Conservation (phyloP, 345 rosid species). For the Murraya koenigii region DNA sequence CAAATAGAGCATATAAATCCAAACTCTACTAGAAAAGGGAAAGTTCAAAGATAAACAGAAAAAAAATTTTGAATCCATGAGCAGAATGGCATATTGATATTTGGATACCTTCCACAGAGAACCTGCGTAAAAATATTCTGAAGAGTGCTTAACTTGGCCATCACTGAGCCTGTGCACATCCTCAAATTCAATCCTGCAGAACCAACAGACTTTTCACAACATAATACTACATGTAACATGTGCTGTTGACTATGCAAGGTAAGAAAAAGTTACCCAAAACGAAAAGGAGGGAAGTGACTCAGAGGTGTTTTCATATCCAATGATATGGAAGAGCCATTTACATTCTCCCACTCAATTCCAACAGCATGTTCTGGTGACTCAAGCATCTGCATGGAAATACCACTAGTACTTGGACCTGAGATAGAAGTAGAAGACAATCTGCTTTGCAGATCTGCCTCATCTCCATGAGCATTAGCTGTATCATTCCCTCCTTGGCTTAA, state of each 20-base stretch:
- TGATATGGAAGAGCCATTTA: slow-evolving; percentile 66
- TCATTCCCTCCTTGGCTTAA: slow-evolving; percentile 70
- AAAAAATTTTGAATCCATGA: not conserved
- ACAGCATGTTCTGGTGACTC: slow-evolving; percentile 60
- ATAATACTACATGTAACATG: not conserved
- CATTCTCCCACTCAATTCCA: slow-evolving; percentile 78
- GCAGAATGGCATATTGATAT: not conserved
- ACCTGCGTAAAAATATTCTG: slow-evolving; percentile 90
- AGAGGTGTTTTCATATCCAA: slow-evolving; percentile 91
- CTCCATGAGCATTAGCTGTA: slow-evolving; percentile 45
- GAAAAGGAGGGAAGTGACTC: slow-evolving; percentile 96
- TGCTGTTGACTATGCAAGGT: not conserved
- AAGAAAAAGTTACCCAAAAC: slow-evolving; percentile 74
- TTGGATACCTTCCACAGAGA: slow-evolving; percentile 94
- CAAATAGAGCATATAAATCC: slow-evolving; percentile 18
- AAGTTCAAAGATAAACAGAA: not conserved
- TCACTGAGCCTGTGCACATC: slow-evolving; percentile 88
- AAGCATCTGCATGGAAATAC: slow-evolving; percentile 55
- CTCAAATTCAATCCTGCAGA: slow-evolving; percentile 73
- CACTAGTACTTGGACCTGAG: slow-evolving; percentile 45
- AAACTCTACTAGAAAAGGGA: slow-evolving; percentile 5
- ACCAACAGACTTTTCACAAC: slow-evolving; percentile 12
- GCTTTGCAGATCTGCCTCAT: slow-evolving; percentile 45
- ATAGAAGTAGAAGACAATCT: slow-evolving; percentile 45
- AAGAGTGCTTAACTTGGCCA: slow-evolving; percentile 97